A percentile compares a stretch with the other conserved stretches of the same genome.
Conservation (phyloP, 139 green algal species). For the Tetratostichococcus sp. region DNA sequence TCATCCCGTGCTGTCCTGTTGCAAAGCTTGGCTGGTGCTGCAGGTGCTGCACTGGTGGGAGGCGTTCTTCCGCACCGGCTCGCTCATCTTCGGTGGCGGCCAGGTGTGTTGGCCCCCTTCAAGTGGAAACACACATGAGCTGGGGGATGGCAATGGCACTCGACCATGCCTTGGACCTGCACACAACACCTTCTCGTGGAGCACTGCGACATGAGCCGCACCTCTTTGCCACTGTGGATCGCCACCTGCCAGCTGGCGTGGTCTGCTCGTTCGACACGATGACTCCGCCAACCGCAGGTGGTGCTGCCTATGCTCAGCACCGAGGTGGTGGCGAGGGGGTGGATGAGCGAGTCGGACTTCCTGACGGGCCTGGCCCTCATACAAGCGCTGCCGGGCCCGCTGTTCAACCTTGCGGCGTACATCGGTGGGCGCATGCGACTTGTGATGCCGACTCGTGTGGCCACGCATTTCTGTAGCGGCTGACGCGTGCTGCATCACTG, state of each 20-base stretch:
- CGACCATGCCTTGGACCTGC: neutral
- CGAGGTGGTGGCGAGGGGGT: conserved; percentile 57
- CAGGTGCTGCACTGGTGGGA: conserved; percentile 65
- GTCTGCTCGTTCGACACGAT: no score
- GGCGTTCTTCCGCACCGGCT: conserved; percentile 83
- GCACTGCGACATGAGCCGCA: no score
- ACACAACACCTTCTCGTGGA: no score
- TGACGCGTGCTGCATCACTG: neutral
- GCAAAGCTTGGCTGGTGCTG: no score
- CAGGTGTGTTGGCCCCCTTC: no score
- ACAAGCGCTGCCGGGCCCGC: conserved; percentile 85
- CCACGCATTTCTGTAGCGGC: neutral
- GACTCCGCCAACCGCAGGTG: no score
- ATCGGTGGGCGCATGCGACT: conserved; percentile 53
- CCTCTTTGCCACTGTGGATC: no score
- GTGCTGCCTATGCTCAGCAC: conserved; percentile 86
- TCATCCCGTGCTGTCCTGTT: neutral
- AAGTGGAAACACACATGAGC: neutral
- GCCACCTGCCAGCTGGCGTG: no score
- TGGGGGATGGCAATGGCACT: neutral
- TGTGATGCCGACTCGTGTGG: neutral
- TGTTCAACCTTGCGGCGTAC: conserved; percentile 96
- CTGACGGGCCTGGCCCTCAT: conserved; percentile 65
- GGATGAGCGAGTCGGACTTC: conserved; percentile 51
- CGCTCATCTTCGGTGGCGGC: conserved; percentile 91